Evolutionary conservation across 495 filamentous ascomycete genomes (phyloP), one percentile per base, ranked within the genome.

Genomic region (Penicillium riverlandense): DNA sequence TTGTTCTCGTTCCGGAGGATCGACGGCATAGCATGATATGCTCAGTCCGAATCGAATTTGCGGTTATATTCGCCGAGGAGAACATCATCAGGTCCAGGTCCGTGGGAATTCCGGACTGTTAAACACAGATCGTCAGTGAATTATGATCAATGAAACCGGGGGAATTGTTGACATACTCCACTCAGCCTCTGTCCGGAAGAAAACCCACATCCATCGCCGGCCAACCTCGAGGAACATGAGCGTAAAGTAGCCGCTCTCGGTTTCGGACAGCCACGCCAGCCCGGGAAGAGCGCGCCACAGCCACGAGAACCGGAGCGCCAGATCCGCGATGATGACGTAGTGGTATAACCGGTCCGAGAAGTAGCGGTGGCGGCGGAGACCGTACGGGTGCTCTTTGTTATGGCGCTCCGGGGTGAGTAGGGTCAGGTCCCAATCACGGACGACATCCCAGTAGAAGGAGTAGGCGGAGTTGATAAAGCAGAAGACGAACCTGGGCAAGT

Each of bases 401-500:
- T 70, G 67, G 15, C 70, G 60, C 5, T 64, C 51, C 0, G 65
- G 43, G 8, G 77, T 66, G 53, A 97, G 86, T n/a, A 97, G 75
- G 0, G 82, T 85, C 34, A 98, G 72, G 53, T 97, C 92, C 92
- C 92, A 98, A 71, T 98, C 92, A 69, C 87, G 90, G 36, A 88
- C 78, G 14, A 97, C 82, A 59, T 98, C 92, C 92, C 92, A 98
- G 72, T 91, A 98, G 74, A 96, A 96, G 30, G 86, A 90, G 66
- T 96, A 98, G 44, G 82, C 69, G 9, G 85, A 88, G 56, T 97
- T 98, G 40, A 92, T 49, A 29, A 85, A 71, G 22, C 85, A 84
- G 37, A 80, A 74, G 40, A 80, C 54, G 27, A 79, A 65, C 58
- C 79, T 80, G 48, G 8, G 15, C 9, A 9, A 7, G 22, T 3